phyloP scores from a whole-genome alignment of 2,329 filamentous ascomycete species.

The Fusarium secorum region DNA sequence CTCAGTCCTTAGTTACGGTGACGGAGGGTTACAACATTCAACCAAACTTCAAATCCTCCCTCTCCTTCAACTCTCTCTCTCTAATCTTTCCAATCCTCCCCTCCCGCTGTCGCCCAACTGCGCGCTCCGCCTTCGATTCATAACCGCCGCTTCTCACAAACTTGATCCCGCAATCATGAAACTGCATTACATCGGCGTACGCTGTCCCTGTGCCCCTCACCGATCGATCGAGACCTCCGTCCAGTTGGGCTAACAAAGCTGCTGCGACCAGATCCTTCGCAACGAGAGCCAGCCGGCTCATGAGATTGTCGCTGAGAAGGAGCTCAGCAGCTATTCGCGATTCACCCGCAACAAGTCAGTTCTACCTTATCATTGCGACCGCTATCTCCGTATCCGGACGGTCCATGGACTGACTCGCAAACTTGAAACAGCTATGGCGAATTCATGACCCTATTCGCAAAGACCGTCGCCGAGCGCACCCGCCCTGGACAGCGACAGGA shows the following conservation, averaged over 20 bases:
- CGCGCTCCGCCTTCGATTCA: not conserved
- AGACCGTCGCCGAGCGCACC: slow-evolving; percentile 87
- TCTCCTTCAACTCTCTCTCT: slow-evolving; percentile 15
- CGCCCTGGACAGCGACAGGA: slow-evolving; percentile 82
- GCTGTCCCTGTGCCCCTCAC: slow-evolving; percentile 47
- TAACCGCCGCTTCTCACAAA: not conserved
- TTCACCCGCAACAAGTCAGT: slow-evolving; percentile 77
- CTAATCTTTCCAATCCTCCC: not conserved
- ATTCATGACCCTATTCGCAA: slow-evolving; percentile 85
- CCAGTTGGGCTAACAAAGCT: slow-evolving; percentile 36
- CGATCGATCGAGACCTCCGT: slow-evolving; percentile 33
- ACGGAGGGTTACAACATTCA: slow-evolving; percentile 25
- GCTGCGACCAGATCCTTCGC: slow-evolving; percentile 72
- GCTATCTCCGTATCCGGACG: not conserved
- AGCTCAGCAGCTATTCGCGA: slow-evolving; percentile 79
- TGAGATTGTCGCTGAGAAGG: slow-evolving; percentile 79
- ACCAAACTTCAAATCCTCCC: slow-evolving; percentile 6
- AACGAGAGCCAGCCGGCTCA: slow-evolving; percentile 79
- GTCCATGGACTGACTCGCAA: slow-evolving; percentile 21
- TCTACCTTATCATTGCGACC: not conserved
- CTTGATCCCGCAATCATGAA: slow-evolving; percentile 68
- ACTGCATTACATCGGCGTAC: slow-evolving; percentile 86
- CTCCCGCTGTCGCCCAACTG: not conserved
- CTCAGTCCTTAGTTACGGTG: slow-evolving; percentile 30
- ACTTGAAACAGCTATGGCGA: slow-evolving; percentile 54